phyloP scores from a whole-genome alignment of 345 rosid genomes.

The Clausena lansium region DNA sequence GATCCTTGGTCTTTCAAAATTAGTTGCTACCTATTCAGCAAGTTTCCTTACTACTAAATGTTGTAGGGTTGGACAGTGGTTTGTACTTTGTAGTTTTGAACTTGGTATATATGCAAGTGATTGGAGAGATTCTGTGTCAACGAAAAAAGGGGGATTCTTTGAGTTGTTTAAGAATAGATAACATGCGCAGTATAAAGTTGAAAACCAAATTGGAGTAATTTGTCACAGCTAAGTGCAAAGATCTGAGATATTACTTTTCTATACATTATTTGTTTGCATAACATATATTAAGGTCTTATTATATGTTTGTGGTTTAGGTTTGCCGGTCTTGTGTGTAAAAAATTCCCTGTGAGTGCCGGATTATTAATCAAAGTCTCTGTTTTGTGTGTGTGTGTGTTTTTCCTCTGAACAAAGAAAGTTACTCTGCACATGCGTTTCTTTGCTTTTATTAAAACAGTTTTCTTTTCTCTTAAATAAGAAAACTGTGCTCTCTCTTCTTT shows the following conservation, averaged over 20 bases:
- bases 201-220: background rate
- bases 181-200: background rate
- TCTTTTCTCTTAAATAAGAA: too few species aligned
- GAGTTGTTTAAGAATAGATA: slow-evolving; percentile 4
- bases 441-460: background rate
- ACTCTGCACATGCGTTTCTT: background rate
- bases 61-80: background rate
- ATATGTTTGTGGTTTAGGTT: background rate
- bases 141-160: background rate
- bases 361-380: background rate
- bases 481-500: background rate
- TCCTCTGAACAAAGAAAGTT: background rate
- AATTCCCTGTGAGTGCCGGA: background rate
- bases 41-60: background rate
- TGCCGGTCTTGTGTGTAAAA: background rate
- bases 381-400: background rate
- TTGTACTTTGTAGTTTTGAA: background rate
- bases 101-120: background rate
- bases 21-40: background rate
- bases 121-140: background rate
- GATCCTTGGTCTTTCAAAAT: background rate
- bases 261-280: background rate
- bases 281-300: background rate
- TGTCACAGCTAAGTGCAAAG: background rate
- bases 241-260: background rate